phyloP scores from a whole-genome alignment of 225 moss, liverwort and hornwort genomes.

The Bryoerythrophyllum caledonicum region DNA sequence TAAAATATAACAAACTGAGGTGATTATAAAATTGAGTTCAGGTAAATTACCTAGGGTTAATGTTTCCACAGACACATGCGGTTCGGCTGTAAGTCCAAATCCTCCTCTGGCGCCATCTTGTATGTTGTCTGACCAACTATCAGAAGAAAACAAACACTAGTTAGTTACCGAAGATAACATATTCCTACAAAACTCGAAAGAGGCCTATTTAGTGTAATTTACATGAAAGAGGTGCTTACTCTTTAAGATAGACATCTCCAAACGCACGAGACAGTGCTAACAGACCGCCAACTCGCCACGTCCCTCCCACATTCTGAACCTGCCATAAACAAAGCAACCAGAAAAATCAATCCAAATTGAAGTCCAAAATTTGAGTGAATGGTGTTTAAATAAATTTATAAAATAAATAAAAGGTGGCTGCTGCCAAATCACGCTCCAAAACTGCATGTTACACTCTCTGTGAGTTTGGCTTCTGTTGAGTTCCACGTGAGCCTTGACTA shows the following conservation, averaged over 20 bases:
- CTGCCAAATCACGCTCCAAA: slow-evolving; percentile 11
- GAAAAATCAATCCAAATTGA: not conserved
- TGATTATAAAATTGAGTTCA: not conserved
- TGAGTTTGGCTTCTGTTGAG: no score
- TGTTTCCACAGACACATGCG: slow-evolving; percentile 75
- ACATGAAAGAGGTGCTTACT: slow-evolving; percentile 43
- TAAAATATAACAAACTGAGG: not conserved
- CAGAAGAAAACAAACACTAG: not conserved
- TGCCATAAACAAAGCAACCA: slow-evolving; percentile 21
- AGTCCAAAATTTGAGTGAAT: no score
- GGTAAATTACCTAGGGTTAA: slow-evolving; percentile 60
- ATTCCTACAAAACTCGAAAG: no score
- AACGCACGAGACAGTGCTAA: slow-evolving; percentile 91
- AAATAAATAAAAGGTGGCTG: not conserved
- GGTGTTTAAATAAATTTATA: no score
- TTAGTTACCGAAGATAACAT: not conserved
- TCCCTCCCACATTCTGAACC: slow-evolving; percentile 88
- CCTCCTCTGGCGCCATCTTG: slow-evolving; percentile 80
- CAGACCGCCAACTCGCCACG: slow-evolving; percentile 91
- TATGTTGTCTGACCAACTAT: slow-evolving; percentile 82
- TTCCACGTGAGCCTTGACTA: no score
- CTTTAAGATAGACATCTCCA: slow-evolving; percentile 91
- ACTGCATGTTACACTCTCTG: not conserved
- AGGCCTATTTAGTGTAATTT: not conserved
- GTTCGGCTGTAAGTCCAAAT: slow-evolving; percentile 92